Base-by-base conservation (phyloP, 2,329 filamentous ascomycete species). In the Lizonia empirigonia region DNA sequence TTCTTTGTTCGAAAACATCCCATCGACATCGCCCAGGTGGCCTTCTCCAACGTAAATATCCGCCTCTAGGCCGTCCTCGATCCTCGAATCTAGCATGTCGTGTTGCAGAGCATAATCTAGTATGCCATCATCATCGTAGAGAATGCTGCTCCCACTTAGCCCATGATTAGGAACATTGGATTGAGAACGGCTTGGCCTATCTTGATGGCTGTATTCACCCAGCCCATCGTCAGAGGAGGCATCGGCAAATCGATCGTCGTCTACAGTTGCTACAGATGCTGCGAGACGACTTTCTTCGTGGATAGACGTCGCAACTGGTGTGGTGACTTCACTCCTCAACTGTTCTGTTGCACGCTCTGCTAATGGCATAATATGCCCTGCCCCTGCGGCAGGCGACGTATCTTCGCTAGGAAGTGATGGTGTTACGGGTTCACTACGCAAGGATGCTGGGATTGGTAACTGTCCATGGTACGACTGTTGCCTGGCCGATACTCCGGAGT, bases 221-320 rank as follows among this genome's bases (percentile, higher is more conserved):
- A 63, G 30, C 1, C 68, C 67, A 19, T 73, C 67, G 16, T 74
- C 70, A n/a, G 72, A 73, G 16, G 58, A 62, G 30, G 74, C 74
- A 60, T 78, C 74, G 16, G 75, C 73, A 59, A 76, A 76, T 16
- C 73, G 60, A 50, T 76, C 73, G 30, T 74, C 71, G 45, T 76
- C 75, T 23, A 63, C 64, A 18, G 71, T 72, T 16, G 67, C 60
- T 5, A 61, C 36, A 7, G 72, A 74, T 6, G 58, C 59, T 13
- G 56, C 49, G 30, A 53, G 39, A 18, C 41, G 37, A 20, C 23
- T 19, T 38, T 40, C 40, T 37, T 38, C 32, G 12, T 33, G 23
- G 1, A 26, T 12, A n/a, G 23, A 29, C 4, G 16, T 7, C 9
- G 20, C 33, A 27, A 47, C 23, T 12, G 49, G 42, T 7, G 29